Evolutionary conservation across 805 yeast genomes (phyloP).

Genomic region (Candida takata): DNA sequence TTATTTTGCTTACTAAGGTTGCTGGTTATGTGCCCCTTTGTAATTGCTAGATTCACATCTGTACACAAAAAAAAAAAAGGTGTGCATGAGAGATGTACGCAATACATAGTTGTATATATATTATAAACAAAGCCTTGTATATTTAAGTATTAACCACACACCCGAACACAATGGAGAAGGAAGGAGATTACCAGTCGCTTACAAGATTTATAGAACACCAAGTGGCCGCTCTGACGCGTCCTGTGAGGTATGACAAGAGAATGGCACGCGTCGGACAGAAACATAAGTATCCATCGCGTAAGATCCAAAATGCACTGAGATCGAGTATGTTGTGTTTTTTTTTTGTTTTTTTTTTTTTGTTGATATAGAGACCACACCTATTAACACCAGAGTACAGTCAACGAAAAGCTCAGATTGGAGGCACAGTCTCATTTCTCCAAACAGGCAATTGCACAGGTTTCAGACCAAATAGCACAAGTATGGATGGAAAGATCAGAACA

Average conservation of each 20-base stretch:
- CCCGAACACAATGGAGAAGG: not conserved
- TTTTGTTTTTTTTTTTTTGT: no score
- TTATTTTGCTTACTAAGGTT: no score
- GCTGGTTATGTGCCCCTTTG: no score
- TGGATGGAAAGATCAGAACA: slow-evolving; percentile 9
- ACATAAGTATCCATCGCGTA: slow-evolving; percentile 4
- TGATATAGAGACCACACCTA: no score
- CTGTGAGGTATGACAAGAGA: slow-evolving; percentile 6
- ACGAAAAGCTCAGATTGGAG: slow-evolving; percentile 5
- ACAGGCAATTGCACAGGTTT: slow-evolving; percentile 17
- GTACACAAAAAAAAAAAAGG: no score
- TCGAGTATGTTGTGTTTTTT: slow-evolving; percentile 4
- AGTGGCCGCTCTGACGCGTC: slow-evolving; percentile 5
- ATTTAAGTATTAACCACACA: no score
- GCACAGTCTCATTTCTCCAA: slow-evolving; percentile 13
- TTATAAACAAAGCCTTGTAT: no score
- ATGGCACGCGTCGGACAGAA: slow-evolving; percentile 3
- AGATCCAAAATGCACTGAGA: slow-evolving; percentile 1
- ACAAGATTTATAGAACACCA: slow-evolving; percentile 12
- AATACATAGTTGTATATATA: no score
- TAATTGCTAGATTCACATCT: no score
- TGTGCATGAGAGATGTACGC: no score
- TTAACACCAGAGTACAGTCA: slow-evolving; percentile 6
- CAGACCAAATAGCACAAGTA: slow-evolving; percentile 16
- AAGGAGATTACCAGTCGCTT: slow-evolving; percentile 7